A percentile compares a stretch with the other conserved stretches of the same genome.
These are phyloP conservation scores for Podosphaera leucotricha DNA, from an alignment of 2,329 filamentous ascomycete species.

Conservation along the genomic window DNA sequence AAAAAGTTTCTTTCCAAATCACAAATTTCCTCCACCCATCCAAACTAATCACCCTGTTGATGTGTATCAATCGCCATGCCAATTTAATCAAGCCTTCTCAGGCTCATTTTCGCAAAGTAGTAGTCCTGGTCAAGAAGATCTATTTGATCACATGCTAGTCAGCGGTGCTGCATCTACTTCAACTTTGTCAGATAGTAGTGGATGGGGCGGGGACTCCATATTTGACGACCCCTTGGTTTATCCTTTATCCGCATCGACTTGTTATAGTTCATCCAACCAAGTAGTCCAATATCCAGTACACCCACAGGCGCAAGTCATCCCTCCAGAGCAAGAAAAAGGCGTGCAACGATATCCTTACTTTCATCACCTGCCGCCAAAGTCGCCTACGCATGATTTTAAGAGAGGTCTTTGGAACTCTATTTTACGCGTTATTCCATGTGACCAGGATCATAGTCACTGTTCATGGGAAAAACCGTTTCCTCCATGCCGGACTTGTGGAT, in stretches of 20 bases:
- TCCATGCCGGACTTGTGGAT: slow-evolving; percentile 7
- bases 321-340: neutral
- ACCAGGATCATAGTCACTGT: slow-evolving; percentile 6
- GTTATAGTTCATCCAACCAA: neutral
- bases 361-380: neutral
- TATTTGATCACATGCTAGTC: neutral
- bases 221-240: neutral
- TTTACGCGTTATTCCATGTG: slow-evolving; percentile 8
- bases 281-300: neutral
- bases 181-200: neutral
- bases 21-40: neutral
- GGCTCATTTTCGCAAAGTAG: neutral
- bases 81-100: neutral
- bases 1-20: neutral
- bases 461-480: slow-evolving; percentile 6
- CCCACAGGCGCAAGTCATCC: neutral
- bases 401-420: slow-evolving; percentile 7
- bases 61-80: neutral
- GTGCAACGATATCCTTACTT: neutral
- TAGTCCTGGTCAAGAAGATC: neutral
- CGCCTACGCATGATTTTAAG: slow-evolving; percentile 6
- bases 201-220: neutral
- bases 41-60: neutral
- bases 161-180: neutral
- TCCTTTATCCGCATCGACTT: neutral